Evolutionary conservation across 805 yeast genomes (phyloP).

Genomic region (Kuraishia piskuri): DNA sequence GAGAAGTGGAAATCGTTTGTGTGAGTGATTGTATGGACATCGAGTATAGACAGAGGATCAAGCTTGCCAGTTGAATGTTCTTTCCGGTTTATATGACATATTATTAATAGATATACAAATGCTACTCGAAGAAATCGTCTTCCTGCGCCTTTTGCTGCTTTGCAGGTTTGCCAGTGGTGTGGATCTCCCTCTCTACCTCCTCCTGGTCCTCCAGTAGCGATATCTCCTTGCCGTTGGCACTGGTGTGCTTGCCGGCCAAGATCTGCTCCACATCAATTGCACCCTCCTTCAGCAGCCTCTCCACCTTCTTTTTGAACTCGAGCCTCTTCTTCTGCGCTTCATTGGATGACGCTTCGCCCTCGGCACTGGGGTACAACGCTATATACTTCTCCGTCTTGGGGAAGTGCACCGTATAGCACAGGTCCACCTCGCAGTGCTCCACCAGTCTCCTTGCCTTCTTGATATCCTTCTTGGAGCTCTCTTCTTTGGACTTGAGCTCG

Average conservation of each 20-base stretch:
- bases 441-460: slow-evolving; percentile 38
- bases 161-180: not conserved
- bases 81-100: not conserved
- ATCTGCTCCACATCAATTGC: slow-evolving; percentile 38
- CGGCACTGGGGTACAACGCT: slow-evolving; percentile 54
- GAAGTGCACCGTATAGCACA: slow-evolving; percentile 67
- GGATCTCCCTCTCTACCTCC: not conserved
- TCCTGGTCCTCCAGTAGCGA: not conserved
- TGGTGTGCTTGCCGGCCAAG: slow-evolving; percentile 35
- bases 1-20: slow-evolving; percentile 34
- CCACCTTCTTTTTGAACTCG: slow-evolving; percentile 43
- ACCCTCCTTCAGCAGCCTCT: slow-evolving; percentile 40
- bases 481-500: slow-evolving; percentile 17
- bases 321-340: slow-evolving; percentile 33
- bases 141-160: not conserved
- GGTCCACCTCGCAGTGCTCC: slow-evolving; percentile 53
- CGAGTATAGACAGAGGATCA: slow-evolving; percentile 21
- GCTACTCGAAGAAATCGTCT: slow-evolving; percentile 9
- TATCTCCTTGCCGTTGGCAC: slow-evolving; percentile 9
- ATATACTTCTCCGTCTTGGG: slow-evolving; percentile 77
- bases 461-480: slow-evolving; percentile 18
- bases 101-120: not conserved
- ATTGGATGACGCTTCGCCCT: slow-evolving; percentile 26
- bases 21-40: slow-evolving; percentile 65
- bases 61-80: not conserved